Conservation (phyloP, 768 basidiomycete species). For the Leccinum fibrillosum region DNA sequence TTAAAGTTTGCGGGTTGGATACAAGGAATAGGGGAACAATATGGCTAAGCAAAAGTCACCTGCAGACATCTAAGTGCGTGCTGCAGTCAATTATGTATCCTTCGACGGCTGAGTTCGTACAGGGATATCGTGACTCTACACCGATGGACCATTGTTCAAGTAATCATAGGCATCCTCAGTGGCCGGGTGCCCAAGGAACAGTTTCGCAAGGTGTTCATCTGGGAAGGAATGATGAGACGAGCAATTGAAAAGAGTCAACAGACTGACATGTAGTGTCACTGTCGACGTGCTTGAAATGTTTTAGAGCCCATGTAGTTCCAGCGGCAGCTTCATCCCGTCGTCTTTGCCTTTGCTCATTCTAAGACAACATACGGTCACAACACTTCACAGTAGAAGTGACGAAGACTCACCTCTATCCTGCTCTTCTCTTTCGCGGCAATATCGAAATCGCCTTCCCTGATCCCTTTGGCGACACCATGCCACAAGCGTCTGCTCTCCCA, state of each 20-base stretch:
- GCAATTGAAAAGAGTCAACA: not conserved
- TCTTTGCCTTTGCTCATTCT: conserved; percentile 92
- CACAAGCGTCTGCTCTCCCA: conserved; percentile 88
- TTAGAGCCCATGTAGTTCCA: conserved; percentile 70
- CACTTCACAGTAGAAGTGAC: not conserved
- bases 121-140: conserved; percentile 14
- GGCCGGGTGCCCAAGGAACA: conserved; percentile 60
- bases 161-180: conserved; percentile 79
- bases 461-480: conserved; percentile 85
- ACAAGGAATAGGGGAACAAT: conserved; percentile 7
- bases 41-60: conserved; percentile 17
- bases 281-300: conserved; percentile 71
- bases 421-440: conserved; percentile 85
- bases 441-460: conserved; percentile 89
- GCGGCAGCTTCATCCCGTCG: conserved; percentile 77
- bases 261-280: conserved; percentile 71
- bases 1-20: conserved; percentile 15
- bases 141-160: conserved; percentile 48
- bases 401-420: conserved; percentile 72
- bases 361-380: not conserved
- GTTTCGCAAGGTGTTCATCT: conserved; percentile 63
- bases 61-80: conserved; percentile 9
- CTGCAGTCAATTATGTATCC: conserved; percentile 2
- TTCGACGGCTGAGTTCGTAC: not conserved
- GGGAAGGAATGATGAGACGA: not conserved